Percentiles rank a stretch among this genome's conserved stretches.
These are phyloP conservation scores for Xylaria acuta DNA, from an alignment of 495 filamentous ascomycete species.

Conservation along the genomic window DNA sequence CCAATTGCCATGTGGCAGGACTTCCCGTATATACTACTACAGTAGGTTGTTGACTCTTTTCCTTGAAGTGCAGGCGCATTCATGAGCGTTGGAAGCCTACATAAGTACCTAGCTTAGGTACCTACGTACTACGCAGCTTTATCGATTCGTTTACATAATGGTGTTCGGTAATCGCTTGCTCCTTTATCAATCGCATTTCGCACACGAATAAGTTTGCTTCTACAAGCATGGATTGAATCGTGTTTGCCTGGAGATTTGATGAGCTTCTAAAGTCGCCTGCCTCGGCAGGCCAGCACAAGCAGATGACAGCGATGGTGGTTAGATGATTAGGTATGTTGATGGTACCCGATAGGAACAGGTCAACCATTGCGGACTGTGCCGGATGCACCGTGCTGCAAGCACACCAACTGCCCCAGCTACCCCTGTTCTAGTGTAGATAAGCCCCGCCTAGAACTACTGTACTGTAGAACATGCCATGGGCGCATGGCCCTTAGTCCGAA, in stretches of 20 bases:
- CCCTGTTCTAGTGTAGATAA: slow-evolving; percentile 12
- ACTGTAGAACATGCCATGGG: neutral
- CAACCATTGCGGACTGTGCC: neutral
- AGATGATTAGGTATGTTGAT: neutral
- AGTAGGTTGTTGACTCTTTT: neutral
- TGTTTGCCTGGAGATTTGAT: neutral
- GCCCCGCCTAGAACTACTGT: neutral
- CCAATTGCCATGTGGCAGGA: neutral
- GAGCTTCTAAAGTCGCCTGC: neutral
- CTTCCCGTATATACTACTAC: no score
- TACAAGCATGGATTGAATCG: neutral
- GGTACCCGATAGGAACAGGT: slow-evolving; percentile 16
- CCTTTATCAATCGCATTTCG: neutral
- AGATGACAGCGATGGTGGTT: neutral
- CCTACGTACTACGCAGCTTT: neutral
- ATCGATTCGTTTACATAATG: neutral
- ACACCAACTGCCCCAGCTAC: neutral
- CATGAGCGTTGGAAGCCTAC: neutral
- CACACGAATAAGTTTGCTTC: neutral
- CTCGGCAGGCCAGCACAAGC: neutral
- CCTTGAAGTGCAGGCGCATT: neutral
- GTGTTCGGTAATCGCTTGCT: neutral
- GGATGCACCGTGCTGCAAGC: slow-evolving; percentile 21
- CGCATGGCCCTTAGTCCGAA: slow-evolving; percentile 22
- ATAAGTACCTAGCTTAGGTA: neutral